Conservation (phyloP, 257 asterid species). For the Fraxinus cuspidata region DNA sequence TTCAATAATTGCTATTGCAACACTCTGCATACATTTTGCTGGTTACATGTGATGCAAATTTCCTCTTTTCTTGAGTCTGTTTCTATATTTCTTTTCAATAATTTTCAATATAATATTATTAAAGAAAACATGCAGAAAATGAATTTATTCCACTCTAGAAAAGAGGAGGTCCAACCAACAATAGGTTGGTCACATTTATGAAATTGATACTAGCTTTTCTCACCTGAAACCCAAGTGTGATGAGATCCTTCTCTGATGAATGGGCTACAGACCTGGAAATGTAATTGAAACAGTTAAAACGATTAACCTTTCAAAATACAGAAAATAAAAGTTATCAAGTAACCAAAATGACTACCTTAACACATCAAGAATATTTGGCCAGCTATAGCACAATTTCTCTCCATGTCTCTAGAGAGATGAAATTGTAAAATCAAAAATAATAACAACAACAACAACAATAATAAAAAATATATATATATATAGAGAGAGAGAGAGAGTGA, state of each 20-base stretch:
- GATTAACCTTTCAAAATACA: slow-evolving; percentile 21
- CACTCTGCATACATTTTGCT: not conserved
- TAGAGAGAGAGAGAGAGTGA: not conserved
- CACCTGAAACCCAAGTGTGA: slow-evolving; percentile 98
- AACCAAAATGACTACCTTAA: slow-evolving; percentile 55
- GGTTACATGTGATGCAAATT: not conserved
- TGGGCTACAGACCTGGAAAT: slow-evolving; percentile 82
- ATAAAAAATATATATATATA: not conserved
- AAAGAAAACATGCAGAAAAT: not conserved
- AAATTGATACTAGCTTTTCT: slow-evolving; percentile 30
- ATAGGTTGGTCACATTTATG: not conserved
- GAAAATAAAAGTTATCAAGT: slow-evolving; percentile 16
- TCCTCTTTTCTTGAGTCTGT: not conserved
- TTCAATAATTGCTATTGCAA: not conserved
- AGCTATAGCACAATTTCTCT: slow-evolving; percentile 86
- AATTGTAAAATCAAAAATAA: slow-evolving; percentile 31
- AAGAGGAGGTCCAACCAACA: not conserved
- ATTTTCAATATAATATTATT: not conserved
- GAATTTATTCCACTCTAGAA: not conserved
- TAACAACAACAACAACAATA: not conserved
- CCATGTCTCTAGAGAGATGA: slow-evolving; percentile 80
- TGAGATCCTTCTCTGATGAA: slow-evolving; percentile 86
- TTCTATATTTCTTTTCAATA: not conserved
- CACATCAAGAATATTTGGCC: slow-evolving; percentile 85
- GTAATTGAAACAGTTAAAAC: slow-evolving; percentile 23